phyloP scores from a whole-genome alignment of 108 stramenopile species.

The Stephanodiscus triporus region DNA sequence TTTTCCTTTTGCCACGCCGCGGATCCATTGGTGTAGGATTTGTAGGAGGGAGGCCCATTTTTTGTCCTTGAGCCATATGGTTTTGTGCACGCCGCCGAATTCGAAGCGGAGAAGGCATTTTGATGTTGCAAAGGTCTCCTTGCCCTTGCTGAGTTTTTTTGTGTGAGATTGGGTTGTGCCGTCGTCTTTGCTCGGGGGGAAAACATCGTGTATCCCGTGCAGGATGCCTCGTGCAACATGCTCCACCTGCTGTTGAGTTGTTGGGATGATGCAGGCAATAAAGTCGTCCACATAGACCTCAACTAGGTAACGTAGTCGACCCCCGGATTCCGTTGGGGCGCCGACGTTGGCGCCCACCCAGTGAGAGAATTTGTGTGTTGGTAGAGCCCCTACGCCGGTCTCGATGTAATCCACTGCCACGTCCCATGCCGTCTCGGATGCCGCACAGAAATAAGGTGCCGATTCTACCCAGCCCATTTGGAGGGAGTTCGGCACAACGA shows the following conservation, averaged over 20 bases:
- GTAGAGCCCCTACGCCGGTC: slow-evolving; percentile 4
- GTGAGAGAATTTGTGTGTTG: slow-evolving; percentile 12
- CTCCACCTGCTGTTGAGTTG: background rate
- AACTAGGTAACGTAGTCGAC: background rate
- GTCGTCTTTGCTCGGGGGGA: slow-evolving; percentile 1
- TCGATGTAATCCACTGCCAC: too few relatives aligned
- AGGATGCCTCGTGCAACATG: slow-evolving; percentile 4
- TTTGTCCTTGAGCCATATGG: slow-evolving; percentile 1
- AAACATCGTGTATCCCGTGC: slow-evolving; percentile 23
- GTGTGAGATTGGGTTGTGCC: slow-evolving; percentile 39
- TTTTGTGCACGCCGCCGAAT: slow-evolving; percentile 15
- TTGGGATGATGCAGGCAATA: slow-evolving; percentile 8
- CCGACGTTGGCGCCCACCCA: background rate
- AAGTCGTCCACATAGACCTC: slow-evolving; percentile 47
- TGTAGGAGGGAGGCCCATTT: background rate
- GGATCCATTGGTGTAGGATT: slow-evolving; percentile 5
- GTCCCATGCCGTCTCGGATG: too few relatives aligned
- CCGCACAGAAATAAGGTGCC: too few relatives aligned
- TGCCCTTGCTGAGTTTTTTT: slow-evolving; percentile 53
- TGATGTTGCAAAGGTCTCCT: background rate
- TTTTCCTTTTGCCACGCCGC: background rate
- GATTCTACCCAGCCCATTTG: too few relatives aligned
- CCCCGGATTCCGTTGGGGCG: background rate
- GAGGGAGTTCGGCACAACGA: slow-evolving; percentile 52
- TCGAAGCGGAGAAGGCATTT: slow-evolving; percentile 21